These are phyloP conservation scores for Entamoeba moshkovskii DNA, from an alignment of 208 protist species.

Conservation along the genomic window DNA sequence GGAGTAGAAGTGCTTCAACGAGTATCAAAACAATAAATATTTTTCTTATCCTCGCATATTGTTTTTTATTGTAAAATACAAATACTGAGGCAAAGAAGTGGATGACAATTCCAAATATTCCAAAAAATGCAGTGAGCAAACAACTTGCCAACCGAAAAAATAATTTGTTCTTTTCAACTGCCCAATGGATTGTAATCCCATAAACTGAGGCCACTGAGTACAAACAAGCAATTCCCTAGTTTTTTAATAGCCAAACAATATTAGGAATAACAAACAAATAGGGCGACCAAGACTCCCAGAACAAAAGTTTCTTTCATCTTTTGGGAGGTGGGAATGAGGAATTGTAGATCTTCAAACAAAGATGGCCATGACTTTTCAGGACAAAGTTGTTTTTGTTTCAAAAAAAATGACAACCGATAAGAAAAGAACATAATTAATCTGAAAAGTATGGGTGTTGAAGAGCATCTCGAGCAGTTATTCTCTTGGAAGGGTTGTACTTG, in stretches of 20 bases:
- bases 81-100: not conserved
- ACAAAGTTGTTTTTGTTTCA: too few relatives aligned
- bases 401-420: not conserved
- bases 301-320: not conserved
- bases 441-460: slow-evolving; percentile 50
- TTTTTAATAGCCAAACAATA: not conserved
- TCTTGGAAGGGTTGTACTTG: slow-evolving; percentile 36
- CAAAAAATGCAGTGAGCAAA: not conserved
- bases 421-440: not conserved
- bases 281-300: not conserved
- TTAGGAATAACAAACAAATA: not conserved
- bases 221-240: not conserved
- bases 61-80: not conserved
- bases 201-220: not conserved
- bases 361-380: too few relatives aligned
- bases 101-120: not conserved
- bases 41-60: not conserved
- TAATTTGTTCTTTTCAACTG: not conserved
- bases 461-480: slow-evolving; percentile 45
- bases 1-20: not conserved
- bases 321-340: too few relatives aligned
- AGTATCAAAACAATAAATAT: not conserved
- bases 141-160: not conserved
- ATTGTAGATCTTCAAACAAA: too few relatives aligned
- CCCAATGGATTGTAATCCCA: not conserved